Base-by-base conservation (phyloP, 2,329 filamentous ascomycete species). In the Colletotrichum scovillei region DNA sequence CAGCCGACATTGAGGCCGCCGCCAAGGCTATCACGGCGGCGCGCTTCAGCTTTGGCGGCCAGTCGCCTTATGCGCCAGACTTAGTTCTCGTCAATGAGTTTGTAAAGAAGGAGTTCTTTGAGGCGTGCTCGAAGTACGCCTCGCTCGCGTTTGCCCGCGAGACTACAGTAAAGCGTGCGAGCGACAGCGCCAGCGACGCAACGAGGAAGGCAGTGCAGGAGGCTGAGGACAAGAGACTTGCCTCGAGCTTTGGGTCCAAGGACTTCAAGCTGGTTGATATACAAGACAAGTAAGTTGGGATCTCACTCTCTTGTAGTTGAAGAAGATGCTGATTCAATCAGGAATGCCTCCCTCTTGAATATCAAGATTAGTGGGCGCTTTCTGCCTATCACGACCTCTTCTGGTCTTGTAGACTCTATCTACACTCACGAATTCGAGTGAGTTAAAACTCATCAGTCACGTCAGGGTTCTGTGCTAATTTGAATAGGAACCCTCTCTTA, bases 21-120 rank as follows among this genome's bases (percentile, higher is more conserved):
- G 91, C 91, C 0, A 81, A 84, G 68, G 83, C 85, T 2, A 81
- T 92, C 1, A 85, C 88, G 0, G 82, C 81, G 0, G 89, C 90
- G 1, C 84, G 89, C 2, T 89, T 92, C 76, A 81, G 81, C 16
- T 89, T 91, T 35, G 83, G 87, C 1, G 90, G 90, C 2, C 83
- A 80, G 2, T 92, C 90, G 1, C 85, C 89, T 0, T 92, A 92
- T 76, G 88, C 89, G 0, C 91, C 91, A 0, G 90, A 92, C 76
- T 35, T 92, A 0, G 87, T 92, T 0, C 80, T 92, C 0, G 90
- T 93, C n/a, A 91, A 92, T 73, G 91, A 92, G 74, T 92, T 87
- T 72, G 83, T 86, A 4, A 88, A 88, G 80, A 84, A 87, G 67
- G 83, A 85, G 0, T 91, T 92, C 75, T 78, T 90, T 0, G 83